Percentiles rank a stretch among this genome's conserved stretches.
These are phyloP conservation scores for Viola odorata DNA, from an alignment of 345 rosid genomes.

Conservation along the genomic window DNA sequence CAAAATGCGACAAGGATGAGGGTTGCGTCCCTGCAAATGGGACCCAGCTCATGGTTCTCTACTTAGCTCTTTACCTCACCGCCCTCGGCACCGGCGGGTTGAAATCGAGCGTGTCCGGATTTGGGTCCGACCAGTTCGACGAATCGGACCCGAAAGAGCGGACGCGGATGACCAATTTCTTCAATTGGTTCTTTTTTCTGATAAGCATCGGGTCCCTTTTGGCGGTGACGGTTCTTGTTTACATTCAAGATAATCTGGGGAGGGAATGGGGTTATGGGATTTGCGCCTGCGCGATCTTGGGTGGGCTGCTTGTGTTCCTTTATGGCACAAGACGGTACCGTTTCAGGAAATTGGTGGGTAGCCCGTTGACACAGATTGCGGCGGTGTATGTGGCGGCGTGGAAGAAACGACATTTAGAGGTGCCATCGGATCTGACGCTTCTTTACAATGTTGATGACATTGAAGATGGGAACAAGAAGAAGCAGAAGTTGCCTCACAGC, in stretches of 20 bases:
- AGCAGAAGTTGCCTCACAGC: conserved; percentile 70
- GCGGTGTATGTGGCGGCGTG: conserved; percentile 59
- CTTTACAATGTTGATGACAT: conserved; percentile 53
- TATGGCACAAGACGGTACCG: conserved; percentile 77
- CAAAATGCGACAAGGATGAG: conserved; percentile 40
- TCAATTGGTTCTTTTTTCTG: conserved; percentile 92
- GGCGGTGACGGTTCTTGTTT: conserved; percentile 83
- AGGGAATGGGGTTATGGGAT: conserved; percentile 88
- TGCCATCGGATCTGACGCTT: conserved; percentile 52
- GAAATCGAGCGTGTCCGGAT: conserved; percentile 93
- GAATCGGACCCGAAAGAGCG: conserved; percentile 59
- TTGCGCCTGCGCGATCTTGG: conserved; percentile 65
- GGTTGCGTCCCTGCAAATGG: conserved; percentile 59
- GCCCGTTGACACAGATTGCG: conserved; percentile 90
- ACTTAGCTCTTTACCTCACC: conserved; percentile 66
- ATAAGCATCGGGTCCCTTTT: conserved; percentile 74
- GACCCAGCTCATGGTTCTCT: conserved; percentile 58
- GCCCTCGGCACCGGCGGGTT: conserved; percentile 96
- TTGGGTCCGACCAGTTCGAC: conserved; percentile 92
- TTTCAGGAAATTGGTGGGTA: conserved; percentile 77
- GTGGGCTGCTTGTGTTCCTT: conserved; percentile 50
- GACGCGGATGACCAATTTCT: conserved; percentile 65
- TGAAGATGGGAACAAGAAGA: conserved; percentile 39
- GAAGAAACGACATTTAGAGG: conserved; percentile 49
- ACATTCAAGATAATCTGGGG: conserved; percentile 81